Base-by-base conservation (phyloP, 352 stramenopile genomes). In the Pythium oligandrum region DNA sequence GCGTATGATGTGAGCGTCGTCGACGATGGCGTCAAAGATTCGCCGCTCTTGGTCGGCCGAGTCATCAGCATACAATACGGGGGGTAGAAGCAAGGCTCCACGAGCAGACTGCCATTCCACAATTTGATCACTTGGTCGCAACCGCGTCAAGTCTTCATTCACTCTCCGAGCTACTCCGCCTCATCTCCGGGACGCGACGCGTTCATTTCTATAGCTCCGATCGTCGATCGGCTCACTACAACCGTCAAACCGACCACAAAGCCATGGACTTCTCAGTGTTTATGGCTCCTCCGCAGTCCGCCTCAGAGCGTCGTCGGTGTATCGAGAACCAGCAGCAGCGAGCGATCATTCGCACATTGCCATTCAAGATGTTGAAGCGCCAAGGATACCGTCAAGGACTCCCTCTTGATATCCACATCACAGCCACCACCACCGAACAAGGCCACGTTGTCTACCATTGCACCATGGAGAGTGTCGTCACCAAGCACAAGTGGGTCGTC, bases 401-500 rank as follows among this genome's bases (percentile, higher is more conserved):
- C n/a, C 71, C 75, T 3, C 53, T 86, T 8, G 64, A 78, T 38
- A 58, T 84, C 31, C 62, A 68, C 43, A 52, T 86, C 43, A 53
- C 59, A 11, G 70, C 71, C 11, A 63, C 71, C 10, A 64, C 62
- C 3, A 44, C 70, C 34, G 63, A 72, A 35, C 51, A 64, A 26
- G 59, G 71, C 53, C 71, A 74, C 47, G 64, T 81, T 10, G 57
- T 80, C 3, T 83, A 87, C 62, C 63, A 77, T 58, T 76, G 62
- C 62, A 69, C 57, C 30, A 66, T 85, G 57, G 63, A 66, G 30
- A 83, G 72, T 48, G 44, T 82, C 11, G 56, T 68, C 4, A 73
- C 64, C 48, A 72, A 74, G 53, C 73, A 74, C 42, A 59, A 57
- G 31, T 85, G 76, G 73, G 63, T 47, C 17, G 70, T 87, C 30